phyloP scores from a whole-genome alignment of 2,329 filamentous ascomycete species.

The Fusarium circinatum region DNA sequence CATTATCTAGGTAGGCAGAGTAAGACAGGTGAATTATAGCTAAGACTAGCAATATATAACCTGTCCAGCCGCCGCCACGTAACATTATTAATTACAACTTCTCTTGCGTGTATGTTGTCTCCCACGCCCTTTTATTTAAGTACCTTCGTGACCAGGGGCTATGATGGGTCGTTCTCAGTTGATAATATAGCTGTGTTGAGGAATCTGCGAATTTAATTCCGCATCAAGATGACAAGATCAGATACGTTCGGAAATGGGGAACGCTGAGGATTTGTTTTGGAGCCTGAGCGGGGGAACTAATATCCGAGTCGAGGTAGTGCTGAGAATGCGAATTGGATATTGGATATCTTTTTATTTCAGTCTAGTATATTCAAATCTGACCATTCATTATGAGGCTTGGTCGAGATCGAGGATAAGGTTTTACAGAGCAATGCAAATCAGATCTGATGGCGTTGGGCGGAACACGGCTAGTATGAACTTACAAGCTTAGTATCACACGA shows the following conservation, averaged over 20 bases:
- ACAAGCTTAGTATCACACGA: background rate
- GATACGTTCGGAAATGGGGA: background rate
- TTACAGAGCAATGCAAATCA: background rate
- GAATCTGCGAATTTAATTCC: background rate
- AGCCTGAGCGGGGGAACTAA: background rate
- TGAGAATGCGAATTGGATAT: background rate
- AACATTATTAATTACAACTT: background rate
- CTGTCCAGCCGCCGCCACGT: fast-evolving
- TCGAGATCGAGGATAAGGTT: background rate
- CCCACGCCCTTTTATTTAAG: background rate
- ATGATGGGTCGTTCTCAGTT: background rate
- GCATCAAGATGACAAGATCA: too few relatives aligned
- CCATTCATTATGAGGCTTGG: background rate
- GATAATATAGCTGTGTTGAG: background rate
- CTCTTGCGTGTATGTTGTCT: background rate
- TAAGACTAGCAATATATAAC: background rate
- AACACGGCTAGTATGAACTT: background rate
- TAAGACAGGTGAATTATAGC: background rate
- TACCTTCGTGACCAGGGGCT: background rate
- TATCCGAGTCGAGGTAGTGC: background rate
- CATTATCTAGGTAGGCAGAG: background rate
- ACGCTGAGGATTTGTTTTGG: background rate
- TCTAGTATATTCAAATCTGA: background rate
- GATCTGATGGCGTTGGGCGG: background rate
- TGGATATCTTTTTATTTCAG: background rate